Percentiles rank a stretch among this genome's conserved stretches.
Evolutionary conservation across 1,139 yeast species (phyloP).

Genomic region (Groenewaldozyma sp.): DNA sequence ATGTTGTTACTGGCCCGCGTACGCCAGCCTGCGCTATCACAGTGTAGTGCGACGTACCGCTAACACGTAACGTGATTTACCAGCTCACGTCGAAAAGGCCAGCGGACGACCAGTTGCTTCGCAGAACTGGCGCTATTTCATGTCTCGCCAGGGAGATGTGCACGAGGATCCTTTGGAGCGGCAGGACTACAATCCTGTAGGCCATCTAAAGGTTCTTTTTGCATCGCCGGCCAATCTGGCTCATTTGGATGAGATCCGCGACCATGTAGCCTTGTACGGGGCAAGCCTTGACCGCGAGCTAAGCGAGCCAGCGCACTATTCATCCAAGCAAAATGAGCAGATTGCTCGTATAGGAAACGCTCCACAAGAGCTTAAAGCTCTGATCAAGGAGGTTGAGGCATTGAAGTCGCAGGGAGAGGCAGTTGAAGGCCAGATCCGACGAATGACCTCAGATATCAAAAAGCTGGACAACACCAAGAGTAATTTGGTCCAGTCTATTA

Average conservation of each 20-base stretch:
- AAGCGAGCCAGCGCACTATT: conserved; percentile 20
- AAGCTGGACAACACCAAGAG: conserved; percentile 71
- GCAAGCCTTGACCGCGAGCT: conserved; percentile 38
- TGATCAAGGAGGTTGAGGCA: conserved; percentile 33
- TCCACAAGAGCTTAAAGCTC: conserved; percentile 30
- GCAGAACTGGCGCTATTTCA: too few species aligned
- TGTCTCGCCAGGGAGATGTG: neutral
- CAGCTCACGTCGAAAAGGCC: too few species aligned
- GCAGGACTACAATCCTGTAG: conserved; percentile 33
- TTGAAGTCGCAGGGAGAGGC: conserved; percentile 42
- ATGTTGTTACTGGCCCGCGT: too few species aligned
- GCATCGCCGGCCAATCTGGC: conserved; percentile 16
- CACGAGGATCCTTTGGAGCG: conserved; percentile 10
- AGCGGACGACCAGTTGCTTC: too few species aligned
- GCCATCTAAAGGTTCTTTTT: conserved; percentile 33
- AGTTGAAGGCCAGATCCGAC: conserved; percentile 56
- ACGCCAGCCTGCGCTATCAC: too few species aligned
- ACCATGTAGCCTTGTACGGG: conserved; percentile 36
- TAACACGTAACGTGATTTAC: too few species aligned
- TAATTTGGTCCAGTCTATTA: conserved; percentile 76
- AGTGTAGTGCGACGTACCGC: too few species aligned
- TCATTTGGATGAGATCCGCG: conserved; percentile 17
- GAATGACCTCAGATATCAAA: conserved; percentile 70
- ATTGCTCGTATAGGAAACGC: conserved; percentile 18
- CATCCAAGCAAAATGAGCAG: conserved; percentile 25